Conservation (phyloP, 2,329 filamentous ascomycete genomes). For the Fusarium musae region DNA sequence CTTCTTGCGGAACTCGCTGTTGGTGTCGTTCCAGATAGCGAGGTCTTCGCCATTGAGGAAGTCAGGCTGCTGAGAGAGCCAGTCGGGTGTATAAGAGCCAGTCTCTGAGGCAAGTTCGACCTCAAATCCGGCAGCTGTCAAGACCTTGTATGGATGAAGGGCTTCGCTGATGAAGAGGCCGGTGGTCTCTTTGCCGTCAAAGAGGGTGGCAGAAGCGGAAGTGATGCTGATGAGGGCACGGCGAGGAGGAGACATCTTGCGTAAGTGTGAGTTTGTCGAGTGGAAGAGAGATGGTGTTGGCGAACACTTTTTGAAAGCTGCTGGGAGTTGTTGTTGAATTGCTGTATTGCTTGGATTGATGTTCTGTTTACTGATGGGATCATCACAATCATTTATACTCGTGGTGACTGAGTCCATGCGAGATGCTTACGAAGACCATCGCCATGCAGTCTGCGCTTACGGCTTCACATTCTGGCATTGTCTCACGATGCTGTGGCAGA, state of each 20-base stretch:
- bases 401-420: background rate
- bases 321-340: background rate
- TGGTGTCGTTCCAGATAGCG: constrained; percentile 50
- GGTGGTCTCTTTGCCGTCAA: constrained; percentile 11
- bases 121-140: constrained; percentile 9
- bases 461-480: background rate
- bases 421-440: background rate
- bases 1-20: constrained; percentile 57
- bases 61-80: constrained; percentile 16
- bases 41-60: constrained; percentile 22
- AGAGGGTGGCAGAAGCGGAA: constrained; percentile 19
- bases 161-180: constrained; percentile 12
- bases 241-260: constrained; percentile 13
- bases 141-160: constrained; percentile 14
- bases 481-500: background rate
- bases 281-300: background rate
- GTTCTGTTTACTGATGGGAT: background rate
- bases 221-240: constrained; percentile 24
- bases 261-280: background rate
- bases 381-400: background rate
- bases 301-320: background rate
- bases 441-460: background rate
- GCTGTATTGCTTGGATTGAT: background rate
- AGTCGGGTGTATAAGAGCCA: constrained; percentile 6
- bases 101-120: constrained; percentile 13